phyloP scores from a whole-genome alignment of 2,329 filamentous ascomycete species.

The Calycina marina region DNA sequence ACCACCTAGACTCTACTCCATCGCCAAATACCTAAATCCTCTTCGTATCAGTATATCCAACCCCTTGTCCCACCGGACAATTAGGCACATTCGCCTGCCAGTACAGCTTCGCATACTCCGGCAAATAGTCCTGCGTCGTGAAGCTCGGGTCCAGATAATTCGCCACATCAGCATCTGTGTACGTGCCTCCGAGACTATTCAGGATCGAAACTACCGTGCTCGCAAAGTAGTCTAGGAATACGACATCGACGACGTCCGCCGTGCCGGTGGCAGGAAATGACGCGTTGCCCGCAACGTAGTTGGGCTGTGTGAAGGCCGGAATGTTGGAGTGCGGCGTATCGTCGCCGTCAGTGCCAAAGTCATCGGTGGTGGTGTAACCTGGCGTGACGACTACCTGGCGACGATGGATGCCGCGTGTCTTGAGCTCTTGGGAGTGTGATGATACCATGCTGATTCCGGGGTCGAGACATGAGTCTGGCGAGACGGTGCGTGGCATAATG shows the following conservation, averaged over 20 bases:
- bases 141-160: conserved; percentile 20
- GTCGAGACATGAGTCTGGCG: conserved; percentile 23
- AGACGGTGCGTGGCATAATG: conserved; percentile 11
- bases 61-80: conserved; percentile 17
- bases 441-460: conserved; percentile 8
- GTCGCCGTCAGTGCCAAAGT: conserved; percentile 69
- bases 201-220: conserved; percentile 64
- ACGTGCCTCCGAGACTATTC: conserved; percentile 27
- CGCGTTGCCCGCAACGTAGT: conserved; percentile 60
- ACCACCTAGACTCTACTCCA: too few species aligned
- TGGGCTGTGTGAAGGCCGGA: conserved; percentile 62
- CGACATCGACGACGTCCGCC: conserved; percentile 61
- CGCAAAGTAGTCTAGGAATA: conserved; percentile 84
- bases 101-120: conserved; percentile 19
- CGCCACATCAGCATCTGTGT: conserved; percentile 18
- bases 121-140: conserved; percentile 21
- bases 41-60: conserved; percentile 11
- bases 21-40: too few species aligned
- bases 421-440: conserved; percentile 11
- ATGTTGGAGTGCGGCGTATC: conserved; percentile 71
- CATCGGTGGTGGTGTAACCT: conserved; percentile 81
- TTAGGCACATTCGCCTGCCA: conserved; percentile 19
- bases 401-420: conserved; percentile 14
- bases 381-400: conserved; percentile 28
- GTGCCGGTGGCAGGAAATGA: conserved; percentile 38